Evolutionary conservation across 2,329 filamentous ascomycete species (phyloP).

Genomic region (Didymellaceae sp.): DNA sequence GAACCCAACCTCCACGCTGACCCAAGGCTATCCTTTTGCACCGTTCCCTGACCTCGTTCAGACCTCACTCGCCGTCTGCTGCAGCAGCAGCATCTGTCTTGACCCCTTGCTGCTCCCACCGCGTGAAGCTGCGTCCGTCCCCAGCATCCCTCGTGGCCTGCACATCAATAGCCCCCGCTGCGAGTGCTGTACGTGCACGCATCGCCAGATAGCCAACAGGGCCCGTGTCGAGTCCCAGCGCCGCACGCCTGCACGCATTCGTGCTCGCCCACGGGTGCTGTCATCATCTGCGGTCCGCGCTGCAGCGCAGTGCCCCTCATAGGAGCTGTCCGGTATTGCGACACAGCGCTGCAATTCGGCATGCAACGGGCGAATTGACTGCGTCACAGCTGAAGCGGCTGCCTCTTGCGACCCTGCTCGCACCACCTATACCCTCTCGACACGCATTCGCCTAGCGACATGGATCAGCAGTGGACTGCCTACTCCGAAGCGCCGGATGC

Average conservation of each 20-base stretch:
- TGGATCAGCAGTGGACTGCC: conserved; percentile 50
- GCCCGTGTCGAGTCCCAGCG: conserved; percentile 24
- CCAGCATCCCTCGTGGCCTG: conserved; percentile 20
- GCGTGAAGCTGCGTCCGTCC: conserved; percentile 20
- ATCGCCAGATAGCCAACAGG: conserved; percentile 18
- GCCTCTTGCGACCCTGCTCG: conserved; percentile 29
- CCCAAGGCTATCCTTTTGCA: conserved; percentile 17
- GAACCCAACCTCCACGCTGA: conserved; percentile 21
- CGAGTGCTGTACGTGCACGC: conserved; percentile 16
- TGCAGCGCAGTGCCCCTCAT: conserved; percentile 19
- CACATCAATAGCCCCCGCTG: conserved; percentile 25
- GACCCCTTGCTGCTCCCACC: conserved; percentile 6
- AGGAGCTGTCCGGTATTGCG: conserved; percentile 14
- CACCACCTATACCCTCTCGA: conserved; percentile 15
- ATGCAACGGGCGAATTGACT: conserved; percentile 43
- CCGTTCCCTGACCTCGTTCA: conserved; percentile 1
- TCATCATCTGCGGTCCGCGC: conserved; percentile 14
- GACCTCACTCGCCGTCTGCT: conserved; percentile 2
- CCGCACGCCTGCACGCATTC: conserved; percentile 15
- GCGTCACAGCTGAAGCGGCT: conserved; percentile 47
- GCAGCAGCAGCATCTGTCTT: conserved; percentile 5
- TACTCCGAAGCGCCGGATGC: conserved; percentile 44
- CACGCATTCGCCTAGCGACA: conserved; percentile 22
- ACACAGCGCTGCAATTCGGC: conserved; percentile 28
- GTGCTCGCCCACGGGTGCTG: conserved; percentile 8